Conservation (phyloP, 305 asterid genomes). For the Fraxinus sp. region DNA sequence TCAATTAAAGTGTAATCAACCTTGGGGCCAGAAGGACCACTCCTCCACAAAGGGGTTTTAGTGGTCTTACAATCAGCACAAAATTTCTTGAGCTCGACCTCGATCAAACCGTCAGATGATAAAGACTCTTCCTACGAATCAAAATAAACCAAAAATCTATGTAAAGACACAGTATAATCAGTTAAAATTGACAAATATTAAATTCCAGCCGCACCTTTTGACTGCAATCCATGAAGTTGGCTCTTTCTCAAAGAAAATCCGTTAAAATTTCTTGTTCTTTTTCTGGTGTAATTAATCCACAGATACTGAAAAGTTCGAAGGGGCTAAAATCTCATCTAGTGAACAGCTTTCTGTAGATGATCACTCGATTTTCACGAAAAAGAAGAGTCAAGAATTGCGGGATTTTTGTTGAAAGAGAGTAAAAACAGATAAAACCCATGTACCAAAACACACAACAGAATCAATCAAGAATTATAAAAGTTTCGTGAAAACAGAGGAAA, state of each 20-base stretch:
- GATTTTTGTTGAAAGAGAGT: conserved; percentile 6
- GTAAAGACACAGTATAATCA: neutral
- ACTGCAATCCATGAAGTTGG: conserved; percentile 35
- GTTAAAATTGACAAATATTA: neutral
- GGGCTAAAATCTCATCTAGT: neutral
- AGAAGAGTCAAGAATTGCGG: neutral
- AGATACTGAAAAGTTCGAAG: neutral
- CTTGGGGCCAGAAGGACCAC: conserved; percentile 73
- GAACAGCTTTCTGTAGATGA: neutral
- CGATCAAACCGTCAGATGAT: conserved; percentile 18
- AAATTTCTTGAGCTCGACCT: conserved; percentile 26
- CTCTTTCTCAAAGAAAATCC: neutral
- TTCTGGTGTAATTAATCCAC: neutral
- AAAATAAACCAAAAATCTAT: neutral
- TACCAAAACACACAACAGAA: neutral
- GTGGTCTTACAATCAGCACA: conserved; percentile 60
- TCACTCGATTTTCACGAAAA: conserved; percentile 4
- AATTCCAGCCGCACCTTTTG: conserved; percentile 34
- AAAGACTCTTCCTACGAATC: conserved; percentile 37
- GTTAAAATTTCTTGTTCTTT: neutral
- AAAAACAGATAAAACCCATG: conserved; percentile 9
- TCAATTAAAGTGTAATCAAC: conserved; percentile 16
- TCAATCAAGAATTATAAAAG: neutral
- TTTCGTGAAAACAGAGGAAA: neutral
- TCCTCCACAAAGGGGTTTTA: conserved; percentile 68